Conservation (phyloP, 2,329 filamentous ascomycete genomes). For the Beauveria brongniartii region DNA sequence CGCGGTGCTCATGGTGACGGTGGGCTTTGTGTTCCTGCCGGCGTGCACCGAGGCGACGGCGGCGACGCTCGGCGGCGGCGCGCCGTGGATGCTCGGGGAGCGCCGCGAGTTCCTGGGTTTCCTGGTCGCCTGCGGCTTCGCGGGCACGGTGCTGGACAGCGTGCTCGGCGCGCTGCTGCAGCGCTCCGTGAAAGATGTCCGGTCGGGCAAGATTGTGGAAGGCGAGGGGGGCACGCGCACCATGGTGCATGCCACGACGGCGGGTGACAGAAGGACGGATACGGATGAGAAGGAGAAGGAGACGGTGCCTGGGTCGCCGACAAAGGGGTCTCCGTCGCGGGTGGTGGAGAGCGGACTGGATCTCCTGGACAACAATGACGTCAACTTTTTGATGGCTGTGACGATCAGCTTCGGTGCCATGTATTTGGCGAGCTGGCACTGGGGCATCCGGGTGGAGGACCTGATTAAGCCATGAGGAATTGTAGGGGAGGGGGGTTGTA, state of each 20-base stretch:
- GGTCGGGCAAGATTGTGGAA: slow-evolving; percentile 82
- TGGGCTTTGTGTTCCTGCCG: slow-evolving; percentile 59
- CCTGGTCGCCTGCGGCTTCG: slow-evolving; percentile 63
- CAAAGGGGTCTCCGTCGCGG: slow-evolving; percentile 46
- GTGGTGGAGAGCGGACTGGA: slow-evolving; percentile 60
- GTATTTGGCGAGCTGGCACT: slow-evolving; percentile 52
- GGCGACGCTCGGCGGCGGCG: slow-evolving; percentile 32
- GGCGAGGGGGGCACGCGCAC: slow-evolving; percentile 64
- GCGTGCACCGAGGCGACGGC: slow-evolving; percentile 47
- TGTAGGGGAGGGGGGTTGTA: background rate
- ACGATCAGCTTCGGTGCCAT: slow-evolving; percentile 75
- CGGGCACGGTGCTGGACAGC: slow-evolving; percentile 82
- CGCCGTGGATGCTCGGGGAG: slow-evolving; percentile 40
- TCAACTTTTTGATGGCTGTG: slow-evolving; percentile 87
- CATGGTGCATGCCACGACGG: slow-evolving; percentile 33
- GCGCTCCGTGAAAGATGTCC: slow-evolving; percentile 74
- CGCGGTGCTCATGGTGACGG: slow-evolving; percentile 60
- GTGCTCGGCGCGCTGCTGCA: slow-evolving; percentile 79
- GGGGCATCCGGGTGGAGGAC: slow-evolving; percentile 44
- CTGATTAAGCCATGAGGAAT: slow-evolving; percentile 19
- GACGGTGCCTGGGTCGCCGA: slow-evolving; percentile 31
- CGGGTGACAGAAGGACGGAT: slow-evolving; percentile 17
- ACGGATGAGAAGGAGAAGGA: slow-evolving; percentile 27
- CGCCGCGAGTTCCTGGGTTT: slow-evolving; percentile 42
- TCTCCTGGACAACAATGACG: slow-evolving; percentile 86